phyloP scores from a whole-genome alignment of 2,329 filamentous ascomycete genomes.

The Fusarium bactridioides region DNA sequence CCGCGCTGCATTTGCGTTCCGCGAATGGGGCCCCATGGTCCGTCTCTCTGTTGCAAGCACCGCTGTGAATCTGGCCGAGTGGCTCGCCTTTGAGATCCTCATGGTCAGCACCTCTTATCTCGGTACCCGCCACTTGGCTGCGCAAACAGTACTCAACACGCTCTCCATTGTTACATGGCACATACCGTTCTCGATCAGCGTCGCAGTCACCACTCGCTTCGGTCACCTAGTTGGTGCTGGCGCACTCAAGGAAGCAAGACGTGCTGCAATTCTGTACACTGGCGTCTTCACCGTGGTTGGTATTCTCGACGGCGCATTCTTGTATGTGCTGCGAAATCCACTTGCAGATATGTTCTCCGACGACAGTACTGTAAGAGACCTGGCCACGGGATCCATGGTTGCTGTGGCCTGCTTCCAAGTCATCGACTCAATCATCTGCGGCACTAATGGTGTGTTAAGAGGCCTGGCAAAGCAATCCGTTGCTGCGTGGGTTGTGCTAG shows the following conservation, averaged over 20 bases:
- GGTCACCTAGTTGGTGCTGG: conserved; percentile 52
- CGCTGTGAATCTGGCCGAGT: conserved; percentile 54
- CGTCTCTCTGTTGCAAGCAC: conserved; percentile 51
- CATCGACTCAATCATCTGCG: conserved; percentile 30
- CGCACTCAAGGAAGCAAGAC: conserved; percentile 25
- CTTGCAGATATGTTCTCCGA: conserved; percentile 29
- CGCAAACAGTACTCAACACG: conserved; percentile 52
- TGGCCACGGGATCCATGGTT: conserved; percentile 22
- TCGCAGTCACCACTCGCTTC: conserved; percentile 53
- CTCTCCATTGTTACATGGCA: conserved; percentile 53
- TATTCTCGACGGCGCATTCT: conserved; percentile 21
- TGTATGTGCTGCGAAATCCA: conserved; percentile 21
- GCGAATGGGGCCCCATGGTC: conserved; percentile 52
- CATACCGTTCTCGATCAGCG: conserved; percentile 53
- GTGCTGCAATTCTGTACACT: conserved; percentile 21
- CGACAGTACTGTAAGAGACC: conserved; percentile 16
- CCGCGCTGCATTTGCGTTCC: conserved; percentile 46
- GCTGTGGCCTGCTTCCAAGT: conserved; percentile 31
- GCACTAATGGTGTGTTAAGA: conserved; percentile 31
- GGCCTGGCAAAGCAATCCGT: conserved; percentile 32
- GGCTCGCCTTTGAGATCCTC: conserved; percentile 55
- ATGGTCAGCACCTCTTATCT: conserved; percentile 56
- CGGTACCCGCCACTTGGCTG: conserved; percentile 52
- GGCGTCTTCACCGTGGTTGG: conserved; percentile 25
- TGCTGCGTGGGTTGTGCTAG: conserved; percentile 31